Base-by-base conservation (phyloP, 2,329 filamentous ascomycete genomes). In the Sporothrix pseudoabietina region DNA sequence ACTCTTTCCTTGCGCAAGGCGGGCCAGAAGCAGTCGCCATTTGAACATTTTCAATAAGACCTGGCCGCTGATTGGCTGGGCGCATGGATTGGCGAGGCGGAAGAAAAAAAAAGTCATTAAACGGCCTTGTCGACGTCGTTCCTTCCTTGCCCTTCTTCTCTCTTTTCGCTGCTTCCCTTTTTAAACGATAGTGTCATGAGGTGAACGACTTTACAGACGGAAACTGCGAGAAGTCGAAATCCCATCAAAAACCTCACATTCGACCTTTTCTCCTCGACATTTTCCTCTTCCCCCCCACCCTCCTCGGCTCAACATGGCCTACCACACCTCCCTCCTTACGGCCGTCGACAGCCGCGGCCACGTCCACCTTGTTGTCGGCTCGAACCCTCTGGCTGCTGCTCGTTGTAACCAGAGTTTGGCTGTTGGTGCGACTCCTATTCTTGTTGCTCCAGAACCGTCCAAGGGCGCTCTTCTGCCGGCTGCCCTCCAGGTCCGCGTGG, bases 341-440 rank as follows among this genome's bases (percentile, higher is more conserved):
- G 90, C 92, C 68, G 86, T 91, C 76, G 90, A 94, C 80, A 91
- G 89, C 78, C 86, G 86, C 69, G 87, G 84, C 66, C 91, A 93
- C 79, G 82, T 94, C 55, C 96, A 99, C 81, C 86, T 99, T 73
- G 89, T 99, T 78, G 82, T 98, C 76, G 96, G 96, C 74, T 90
- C 91, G 47, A 96, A 94, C 78, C 90, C 95, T 16, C 87, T 99
- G 55, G 95, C 96, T n/a, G 91, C 92, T 71, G 88, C 94, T 44
- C 89, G 96, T 77, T 97, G 93, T 83, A 84, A 87, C 14, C 92
- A 93, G 79, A 94, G 93, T 3, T 82, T 98, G 69, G 88, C 91
- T 78, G 92, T 93, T 19, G 95, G 95, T 78, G 96, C 96, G 69
- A 88, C 82, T 65, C 94, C 96, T 0, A 87, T 96, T 57, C 83